Evolutionary conservation across 2,329 filamentous ascomycete genomes (phyloP), one percentile per base, ranked within the genome.

Genomic region (Paraconiothyrium brasiliense): DNA sequence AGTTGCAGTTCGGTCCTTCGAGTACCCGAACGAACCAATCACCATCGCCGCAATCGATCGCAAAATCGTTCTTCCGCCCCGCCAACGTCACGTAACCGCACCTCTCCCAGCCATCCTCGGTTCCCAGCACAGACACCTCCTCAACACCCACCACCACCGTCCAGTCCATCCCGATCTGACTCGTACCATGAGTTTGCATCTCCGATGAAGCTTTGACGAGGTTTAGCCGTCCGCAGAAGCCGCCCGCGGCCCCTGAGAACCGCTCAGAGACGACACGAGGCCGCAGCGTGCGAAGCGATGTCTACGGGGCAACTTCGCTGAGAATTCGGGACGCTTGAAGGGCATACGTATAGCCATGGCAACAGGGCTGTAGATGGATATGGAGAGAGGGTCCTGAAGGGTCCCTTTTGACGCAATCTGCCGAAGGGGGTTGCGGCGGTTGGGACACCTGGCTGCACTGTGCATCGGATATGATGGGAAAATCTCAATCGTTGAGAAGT

Each of bases 1-100:
- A 13, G 10, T 13, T 30, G 27, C 27, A 30, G 27, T 30, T 6
- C 27, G 27, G 6, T 30, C 27, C 27, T 30, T 6, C 6, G 27
- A 30, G 4, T 4, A 4, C 27, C 27, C 27, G 27, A 30, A 30
- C 27, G 27, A 4, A 30, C 39, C 39, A 41, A 41, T 41, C 39
- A 41, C 13, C 14, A 13, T 14, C 10, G 11, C 37, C 13, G 13
- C 37, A 41, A 41, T n/a, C 39, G n/a, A n/a, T 41, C 48, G 51
- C 39, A 57, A 59, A 34, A 60, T 37, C 49, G 50, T 54, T 54
- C 13, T 24, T 54, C 50, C 50, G 50, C 16, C 35, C 43, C 50
- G 35, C 41, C 37, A 41, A 41, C 50, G 35, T 54, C 35, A 41
- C 35, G 2, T 43, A 54, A 54, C 50, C 50, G 22, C 50, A 41